Percentiles rank a stretch among this genome's conserved stretches.
Conservation (phyloP, 108 stramenopile species). For the Seminavis robusta region DNA sequence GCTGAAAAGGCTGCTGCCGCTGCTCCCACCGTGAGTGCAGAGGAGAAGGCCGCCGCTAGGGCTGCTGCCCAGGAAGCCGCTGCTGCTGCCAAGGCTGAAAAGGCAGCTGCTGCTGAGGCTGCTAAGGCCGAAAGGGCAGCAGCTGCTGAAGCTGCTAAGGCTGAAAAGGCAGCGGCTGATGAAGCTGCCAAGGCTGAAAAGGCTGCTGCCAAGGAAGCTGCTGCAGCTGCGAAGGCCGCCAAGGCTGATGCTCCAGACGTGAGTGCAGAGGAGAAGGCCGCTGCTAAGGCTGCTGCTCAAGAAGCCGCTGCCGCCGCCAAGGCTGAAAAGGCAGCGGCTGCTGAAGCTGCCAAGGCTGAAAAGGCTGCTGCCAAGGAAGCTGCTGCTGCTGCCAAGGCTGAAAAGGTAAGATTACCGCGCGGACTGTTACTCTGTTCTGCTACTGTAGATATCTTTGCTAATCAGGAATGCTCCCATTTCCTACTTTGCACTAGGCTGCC, state of each 20-base stretch:
- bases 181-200: slow-evolving; percentile 11
- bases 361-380: slow-evolving; percentile 1
- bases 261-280: slow-evolving; percentile 12
- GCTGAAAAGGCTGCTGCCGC: slow-evolving; percentile 40
- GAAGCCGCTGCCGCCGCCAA: slow-evolving; percentile 1
- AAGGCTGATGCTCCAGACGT: slow-evolving; percentile 12
- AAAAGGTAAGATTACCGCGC: too few species aligned
- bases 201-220: slow-evolving; percentile 16
- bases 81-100: slow-evolving; percentile 15
- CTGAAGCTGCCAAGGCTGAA: background rate
- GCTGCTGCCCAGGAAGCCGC: slow-evolving; percentile 9
- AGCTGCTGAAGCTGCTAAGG: background rate
- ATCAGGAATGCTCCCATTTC: too few species aligned
- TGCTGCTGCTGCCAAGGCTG: slow-evolving; percentile 3
- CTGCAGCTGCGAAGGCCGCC: slow-evolving; percentile 18
- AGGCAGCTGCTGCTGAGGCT: slow-evolving; percentile 4
- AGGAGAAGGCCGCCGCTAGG: slow-evolving; percentile 8
- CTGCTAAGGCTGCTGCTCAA: slow-evolving; percentile 20
- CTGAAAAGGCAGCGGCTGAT: slow-evolving; percentile 3
- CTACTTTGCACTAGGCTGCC: too few species aligned
- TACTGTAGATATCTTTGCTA: too few species aligned
- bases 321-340: background rate
- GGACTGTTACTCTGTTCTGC: too few species aligned
- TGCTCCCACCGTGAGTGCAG: slow-evolving; percentile 15
- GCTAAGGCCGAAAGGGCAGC: background rate